phyloP scores from a whole-genome alignment of 805 yeast genomes.

The Candida pini region DNA sequence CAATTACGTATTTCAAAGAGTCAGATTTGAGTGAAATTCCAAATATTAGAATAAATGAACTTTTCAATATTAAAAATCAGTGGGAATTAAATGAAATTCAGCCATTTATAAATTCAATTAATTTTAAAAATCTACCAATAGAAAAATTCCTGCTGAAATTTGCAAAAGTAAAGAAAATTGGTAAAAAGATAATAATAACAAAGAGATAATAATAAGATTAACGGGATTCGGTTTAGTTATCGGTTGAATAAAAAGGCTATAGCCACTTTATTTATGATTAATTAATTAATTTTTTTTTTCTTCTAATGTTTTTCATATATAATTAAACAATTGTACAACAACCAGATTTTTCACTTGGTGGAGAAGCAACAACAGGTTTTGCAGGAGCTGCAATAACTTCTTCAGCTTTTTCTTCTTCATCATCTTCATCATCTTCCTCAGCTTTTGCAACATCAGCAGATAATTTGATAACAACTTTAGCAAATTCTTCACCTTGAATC shows the following conservation, averaged over 20 bases:
- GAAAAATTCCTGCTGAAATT: slow-evolving; percentile 59
- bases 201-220: slow-evolving; percentile 6
- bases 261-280: not conserved
- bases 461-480: slow-evolving; percentile 34
- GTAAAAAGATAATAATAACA: slow-evolving; percentile 28
- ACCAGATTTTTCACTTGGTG: slow-evolving; percentile 18
- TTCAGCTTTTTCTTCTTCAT: slow-evolving; percentile 7
- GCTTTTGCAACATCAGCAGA: slow-evolving; percentile 7
- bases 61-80: slow-evolving; percentile 47
- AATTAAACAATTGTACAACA: slow-evolving; percentile 30
- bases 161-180: slow-evolving; percentile 48
- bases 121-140: slow-evolving; percentile 44
- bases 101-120: slow-evolving; percentile 60
- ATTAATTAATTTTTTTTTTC: too few relatives aligned
- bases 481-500: slow-evolving; percentile 65
- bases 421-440: slow-evolving; percentile 1
- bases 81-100: slow-evolving; percentile 61
- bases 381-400: slow-evolving; percentile 4
- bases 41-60: slow-evolving; percentile 40
- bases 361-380: slow-evolving; percentile 8
- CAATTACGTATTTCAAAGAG: slow-evolving; percentile 49
- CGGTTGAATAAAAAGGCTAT: not conserved
- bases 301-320: too few relatives aligned
- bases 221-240: not conserved
- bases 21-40: slow-evolving; percentile 44